Evolutionary conservation across 1,284 basidiomycete species (phyloP), one percentile per base, ranked within the genome.

Genomic region (Boletus hoseneyae): DNA sequence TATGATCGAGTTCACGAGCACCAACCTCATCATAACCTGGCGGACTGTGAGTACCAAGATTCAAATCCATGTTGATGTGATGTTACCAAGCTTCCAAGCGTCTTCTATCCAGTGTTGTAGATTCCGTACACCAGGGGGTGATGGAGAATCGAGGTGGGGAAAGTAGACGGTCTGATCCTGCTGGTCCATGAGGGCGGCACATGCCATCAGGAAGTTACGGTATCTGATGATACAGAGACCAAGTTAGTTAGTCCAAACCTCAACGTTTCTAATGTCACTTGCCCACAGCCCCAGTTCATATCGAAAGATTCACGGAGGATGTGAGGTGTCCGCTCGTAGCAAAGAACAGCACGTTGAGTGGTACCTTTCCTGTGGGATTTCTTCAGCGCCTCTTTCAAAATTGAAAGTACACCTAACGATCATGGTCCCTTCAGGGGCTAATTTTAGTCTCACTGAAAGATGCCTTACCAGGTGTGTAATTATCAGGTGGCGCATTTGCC

Each of bases 181-280:
- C 62, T 91, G 89, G 39, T 75, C 74, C 72, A 88, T 78, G 15
- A 94, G 74, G 6, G 82, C 77, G 1, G 87, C 75, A 55, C 91
- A 90, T 4, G 77, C 74, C 87, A 95, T 94, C 49, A 90, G 59
- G 59, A 87, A 92, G 63, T 93, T 94, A 29, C 91, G 84, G 64
- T 94, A 93, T n/a, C 88, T 90, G 54, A 36, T n/a, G 12, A 39
- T 15, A 11, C 6, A 19, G 21, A 27, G 41, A 34, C 18, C 34
- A 36, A 45, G 48, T 19, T 19, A 19, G 34, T 55, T 23, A 53
- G 47, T 25, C 35, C 41, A 34, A 41, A 47, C 11, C 10, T 42
- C 19, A 12, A 16, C n/a, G 15, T n/a, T 42, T 48, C 4, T 23
- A 33, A 40, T 42, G 36, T 29, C 38, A 18, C 4, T 3, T 64